A percentile compares a stretch with the other conserved stretches of the same genome.
phyloP scores from a whole-genome alignment of 345 rosid species.

The Lepidium africanum region DNA sequence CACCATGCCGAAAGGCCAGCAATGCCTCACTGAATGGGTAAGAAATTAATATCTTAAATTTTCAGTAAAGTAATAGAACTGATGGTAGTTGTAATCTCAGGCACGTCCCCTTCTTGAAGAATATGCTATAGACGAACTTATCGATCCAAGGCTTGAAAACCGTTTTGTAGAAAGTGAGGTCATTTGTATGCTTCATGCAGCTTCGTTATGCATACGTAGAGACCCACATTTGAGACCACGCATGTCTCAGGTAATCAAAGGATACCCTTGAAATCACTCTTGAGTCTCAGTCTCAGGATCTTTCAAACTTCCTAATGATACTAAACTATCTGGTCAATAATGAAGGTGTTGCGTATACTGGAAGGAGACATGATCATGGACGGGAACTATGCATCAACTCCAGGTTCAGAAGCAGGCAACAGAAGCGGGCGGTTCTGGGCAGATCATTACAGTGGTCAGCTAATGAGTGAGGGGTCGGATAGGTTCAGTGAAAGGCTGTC shows the following conservation, averaged over 20 bases:
- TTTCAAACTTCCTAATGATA: conserved; percentile 1
- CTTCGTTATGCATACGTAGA: conserved; percentile 74
- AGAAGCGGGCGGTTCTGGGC: conserved; percentile 72
- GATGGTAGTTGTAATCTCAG: conserved; percentile 32
- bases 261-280: not conserved
- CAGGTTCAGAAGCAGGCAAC: conserved; percentile 74
- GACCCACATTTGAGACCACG: conserved; percentile 95
- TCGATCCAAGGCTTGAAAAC: conserved; percentile 63
- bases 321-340: conserved; percentile 7
- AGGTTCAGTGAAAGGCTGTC: conserved; percentile 58
- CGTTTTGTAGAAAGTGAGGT: conserved; percentile 70
- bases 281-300: not conserved
- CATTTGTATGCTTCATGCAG: conserved; percentile 94
- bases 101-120: conserved; percentile 94
- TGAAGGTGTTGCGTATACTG: conserved; percentile 81
- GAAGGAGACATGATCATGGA: conserved; percentile 91
- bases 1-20: conserved; percentile 89
- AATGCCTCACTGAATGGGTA: conserved; percentile 99
- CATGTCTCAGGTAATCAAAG: conserved; percentile 78
- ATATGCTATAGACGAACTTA: conserved; percentile 69
- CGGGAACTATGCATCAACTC: conserved; percentile 53
- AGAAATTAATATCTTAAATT: not conserved
- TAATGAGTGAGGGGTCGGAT: conserved; percentile 44
- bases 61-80: conserved; percentile 5
- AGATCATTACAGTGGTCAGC: conserved; percentile 54